Percentiles rank a stretch among this genome's conserved stretches.
Evolutionary conservation across 1,284 basidiomycete genomes (phyloP).

Genomic region (Microbotryum silenes-acaulis): DNA sequence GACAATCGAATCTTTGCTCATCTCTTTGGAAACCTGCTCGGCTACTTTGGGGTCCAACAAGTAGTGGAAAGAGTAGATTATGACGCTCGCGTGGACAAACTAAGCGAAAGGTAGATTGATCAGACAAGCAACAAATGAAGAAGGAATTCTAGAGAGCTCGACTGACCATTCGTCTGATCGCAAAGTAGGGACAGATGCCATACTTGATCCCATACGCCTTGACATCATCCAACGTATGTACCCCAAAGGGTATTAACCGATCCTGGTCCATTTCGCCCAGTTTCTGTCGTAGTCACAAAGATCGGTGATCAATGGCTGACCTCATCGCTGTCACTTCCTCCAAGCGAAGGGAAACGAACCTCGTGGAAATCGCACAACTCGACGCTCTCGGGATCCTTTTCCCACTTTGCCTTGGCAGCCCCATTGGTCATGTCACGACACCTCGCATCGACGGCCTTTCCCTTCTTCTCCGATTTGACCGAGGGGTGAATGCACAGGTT

Average conservation of each 20-base stretch:
- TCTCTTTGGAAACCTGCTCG: conserved; percentile 95
- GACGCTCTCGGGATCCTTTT: conserved; percentile 81
- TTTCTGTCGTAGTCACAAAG: conserved; percentile 45
- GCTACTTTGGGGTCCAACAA: conserved; percentile 98
- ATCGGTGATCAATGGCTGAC: not conserved
- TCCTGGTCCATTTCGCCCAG: conserved; percentile 75
- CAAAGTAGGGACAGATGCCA: conserved; percentile 90
- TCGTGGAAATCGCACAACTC: conserved; percentile 94
- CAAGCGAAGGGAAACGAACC: conserved; percentile 47
- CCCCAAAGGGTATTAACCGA: conserved; percentile 72
- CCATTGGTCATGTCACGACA: conserved; percentile 92
- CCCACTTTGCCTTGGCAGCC: conserved; percentile 73
- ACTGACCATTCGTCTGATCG: conserved; percentile 85
- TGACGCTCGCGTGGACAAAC: conserved; percentile 91
- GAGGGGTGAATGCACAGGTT: conserved; percentile 95
- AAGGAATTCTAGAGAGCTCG: no score
- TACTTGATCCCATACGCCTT: conserved; percentile 80
- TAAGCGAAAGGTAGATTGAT: conserved; percentile 39
- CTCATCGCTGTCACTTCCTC: not conserved
- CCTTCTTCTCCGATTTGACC: conserved; percentile 85
- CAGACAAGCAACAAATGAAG: not conserved
- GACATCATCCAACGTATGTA: conserved; percentile 92
- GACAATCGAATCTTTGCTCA: conserved; percentile 96
- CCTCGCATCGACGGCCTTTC: conserved; percentile 90
- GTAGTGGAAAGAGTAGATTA: conserved; percentile 99